Percentiles rank a stretch among this genome's conserved stretches.
These are phyloP conservation scores for Dactylellina leptospora DNA, from an alignment of 2,329 filamentous ascomycete genomes.

Conservation along the genomic window DNA sequence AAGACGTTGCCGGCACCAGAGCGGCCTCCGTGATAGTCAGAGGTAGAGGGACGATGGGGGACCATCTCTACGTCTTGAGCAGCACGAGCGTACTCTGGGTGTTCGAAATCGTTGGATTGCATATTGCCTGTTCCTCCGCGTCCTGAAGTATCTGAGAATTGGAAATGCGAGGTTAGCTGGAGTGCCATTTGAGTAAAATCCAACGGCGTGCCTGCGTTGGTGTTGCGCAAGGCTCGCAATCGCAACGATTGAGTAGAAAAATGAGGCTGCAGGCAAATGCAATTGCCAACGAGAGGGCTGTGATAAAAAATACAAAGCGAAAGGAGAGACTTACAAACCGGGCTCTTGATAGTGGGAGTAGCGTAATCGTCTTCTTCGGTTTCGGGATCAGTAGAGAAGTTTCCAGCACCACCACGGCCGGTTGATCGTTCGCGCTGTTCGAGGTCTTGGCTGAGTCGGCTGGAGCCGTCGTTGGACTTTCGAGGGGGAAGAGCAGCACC, in stretches of 20 bases:
- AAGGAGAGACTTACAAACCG: constrained; percentile 68
- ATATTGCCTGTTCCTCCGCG: constrained; percentile 73
- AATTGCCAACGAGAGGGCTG: too few relatives aligned
- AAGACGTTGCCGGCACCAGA: constrained; percentile 79
- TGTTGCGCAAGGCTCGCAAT: too few relatives aligned
- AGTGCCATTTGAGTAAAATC: too few relatives aligned
- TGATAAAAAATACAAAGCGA: too few relatives aligned
- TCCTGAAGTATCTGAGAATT: constrained; percentile 41
- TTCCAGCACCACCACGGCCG: constrained; percentile 61
- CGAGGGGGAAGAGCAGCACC: constrained; percentile 38
- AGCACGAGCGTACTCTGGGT: constrained; percentile 73
- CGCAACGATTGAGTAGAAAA: too few relatives aligned
- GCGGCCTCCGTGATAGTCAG: constrained; percentile 73
- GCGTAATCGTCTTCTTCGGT: constrained; percentile 70
- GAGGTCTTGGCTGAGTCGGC: constrained; percentile 38
- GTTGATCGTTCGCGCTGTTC: constrained; percentile 50
- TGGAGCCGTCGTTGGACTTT: constrained; percentile 38
- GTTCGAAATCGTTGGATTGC: constrained; percentile 75
- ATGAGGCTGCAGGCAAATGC: too few relatives aligned
- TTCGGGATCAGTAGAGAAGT: constrained; percentile 62
- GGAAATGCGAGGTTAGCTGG: constrained; percentile 5
- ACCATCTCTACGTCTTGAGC: constrained; percentile 81
- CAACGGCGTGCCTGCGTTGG: too few relatives aligned
- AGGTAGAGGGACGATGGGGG: constrained; percentile 67
- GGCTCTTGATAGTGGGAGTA: constrained; percentile 82